These are phyloP conservation scores for Xylariaceae sp. DNA, from an alignment of 2,329 filamentous ascomycete species.

Conservation along the genomic window DNA sequence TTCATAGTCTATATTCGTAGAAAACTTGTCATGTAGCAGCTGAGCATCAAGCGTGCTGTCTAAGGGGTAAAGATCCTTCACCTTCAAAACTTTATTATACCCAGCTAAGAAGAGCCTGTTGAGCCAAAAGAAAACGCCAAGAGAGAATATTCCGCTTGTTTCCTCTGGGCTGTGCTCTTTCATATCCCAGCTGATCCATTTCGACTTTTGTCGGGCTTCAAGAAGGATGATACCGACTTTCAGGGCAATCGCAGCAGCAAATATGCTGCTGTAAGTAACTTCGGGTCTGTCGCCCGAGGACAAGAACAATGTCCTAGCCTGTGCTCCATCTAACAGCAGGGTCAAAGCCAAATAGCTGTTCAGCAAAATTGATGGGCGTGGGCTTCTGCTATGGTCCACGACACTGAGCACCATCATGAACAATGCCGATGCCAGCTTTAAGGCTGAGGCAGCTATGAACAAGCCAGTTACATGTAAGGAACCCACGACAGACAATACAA, in stretches of 20 bases:
- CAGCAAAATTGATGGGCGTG: conserved; percentile 51
- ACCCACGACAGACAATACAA: conserved; percentile 32
- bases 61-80: conserved; percentile 44
- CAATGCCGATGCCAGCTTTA: conserved; percentile 32
- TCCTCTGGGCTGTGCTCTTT: conserved; percentile 48
- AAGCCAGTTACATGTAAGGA: conserved; percentile 30
- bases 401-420: conserved; percentile 26
- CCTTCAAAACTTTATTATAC: conserved; percentile 41
- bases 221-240: conserved; percentile 46
- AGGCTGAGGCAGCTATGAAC: conserved; percentile 39
- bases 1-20: conserved; percentile 17
- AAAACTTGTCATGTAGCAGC: conserved; percentile 29
- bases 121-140: conserved; percentile 42
- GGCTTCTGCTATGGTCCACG: conserved; percentile 27
- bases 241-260: conserved; percentile 43
- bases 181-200: conserved; percentile 47
- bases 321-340: conserved; percentile 51
- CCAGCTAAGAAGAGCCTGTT: conserved; percentile 44
- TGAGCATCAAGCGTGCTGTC: conserved; percentile 31
- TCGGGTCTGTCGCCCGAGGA: conserved; percentile 13
- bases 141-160: conserved; percentile 39
- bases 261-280: conserved; percentile 40
- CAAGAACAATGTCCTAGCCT: conserved; percentile 52
- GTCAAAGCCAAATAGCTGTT: conserved; percentile 49
- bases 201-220: conserved; percentile 47